Evolutionary conservation across 768 basidiomycete genomes (phyloP).

Genomic region (Tricholoma sp.): DNA sequence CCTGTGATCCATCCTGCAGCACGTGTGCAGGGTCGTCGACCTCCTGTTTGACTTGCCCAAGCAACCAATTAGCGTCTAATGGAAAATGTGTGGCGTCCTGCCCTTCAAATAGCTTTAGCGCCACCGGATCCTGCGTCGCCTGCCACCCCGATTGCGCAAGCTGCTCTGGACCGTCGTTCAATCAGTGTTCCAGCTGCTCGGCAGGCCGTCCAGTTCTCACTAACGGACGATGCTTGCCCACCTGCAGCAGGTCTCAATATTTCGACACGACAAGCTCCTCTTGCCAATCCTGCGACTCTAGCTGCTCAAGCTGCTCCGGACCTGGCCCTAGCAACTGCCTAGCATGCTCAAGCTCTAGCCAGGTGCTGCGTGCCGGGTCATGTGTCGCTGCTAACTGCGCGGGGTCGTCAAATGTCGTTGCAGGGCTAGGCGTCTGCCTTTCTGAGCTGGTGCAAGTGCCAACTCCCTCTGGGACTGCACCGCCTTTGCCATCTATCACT

Average conservation of each 20-base stretch:
- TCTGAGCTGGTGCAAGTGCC: slow-evolving; percentile 63
- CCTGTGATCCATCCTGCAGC: slow-evolving; percentile 65
- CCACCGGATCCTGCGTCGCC: slow-evolving; percentile 59
- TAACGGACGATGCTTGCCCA: slow-evolving; percentile 73
- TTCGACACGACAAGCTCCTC: slow-evolving; percentile 59
- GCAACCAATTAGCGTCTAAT: slow-evolving; percentile 57
- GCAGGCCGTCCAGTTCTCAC: slow-evolving; percentile 64
- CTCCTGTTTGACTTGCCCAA: slow-evolving; percentile 71
- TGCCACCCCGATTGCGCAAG: slow-evolving; percentile 87
- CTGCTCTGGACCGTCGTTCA: slow-evolving; percentile 74
- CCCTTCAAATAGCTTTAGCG: slow-evolving; percentile 64
- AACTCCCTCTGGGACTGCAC: slow-evolving; percentile 40
- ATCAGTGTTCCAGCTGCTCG: slow-evolving; percentile 73
- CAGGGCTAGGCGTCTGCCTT: slow-evolving; percentile 75
- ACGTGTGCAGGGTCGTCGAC: slow-evolving; percentile 64
- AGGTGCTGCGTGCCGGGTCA: slow-evolving; percentile 59
- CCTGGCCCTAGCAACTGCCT: slow-evolving; percentile 65
- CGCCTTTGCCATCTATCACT: slow-evolving; percentile 48
- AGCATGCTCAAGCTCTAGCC: slow-evolving; percentile 59
- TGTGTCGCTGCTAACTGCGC: slow-evolving; percentile 63
- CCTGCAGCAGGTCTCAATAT: slow-evolving; percentile 67
- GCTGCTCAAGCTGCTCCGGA: slow-evolving; percentile 75
- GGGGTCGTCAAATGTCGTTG: slow-evolving; percentile 47
- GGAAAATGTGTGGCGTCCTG: slow-evolving; percentile 77
- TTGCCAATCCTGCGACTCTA: slow-evolving; percentile 69